Percentiles rank a stretch among this genome's conserved stretches.
Conservation (phyloP, 2,329 filamentous ascomycete genomes). For the Metarhizium album region DNA sequence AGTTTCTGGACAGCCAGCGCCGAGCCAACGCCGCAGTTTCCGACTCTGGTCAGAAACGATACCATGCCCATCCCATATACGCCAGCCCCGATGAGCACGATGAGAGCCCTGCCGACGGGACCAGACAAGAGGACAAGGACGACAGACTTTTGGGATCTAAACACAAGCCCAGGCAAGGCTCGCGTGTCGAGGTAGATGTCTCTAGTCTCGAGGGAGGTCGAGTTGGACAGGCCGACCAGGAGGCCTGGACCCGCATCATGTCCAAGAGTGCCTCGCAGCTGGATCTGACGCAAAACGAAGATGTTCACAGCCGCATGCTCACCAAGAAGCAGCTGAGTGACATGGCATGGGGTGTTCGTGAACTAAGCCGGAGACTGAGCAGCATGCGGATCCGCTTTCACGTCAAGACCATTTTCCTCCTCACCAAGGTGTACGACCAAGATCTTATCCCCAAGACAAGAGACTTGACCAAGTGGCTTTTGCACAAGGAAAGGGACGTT, state of each 20-base stretch:
- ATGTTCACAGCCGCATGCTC: slow-evolving; percentile 58
- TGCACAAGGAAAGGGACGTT: slow-evolving; percentile 56
- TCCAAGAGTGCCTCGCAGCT: slow-evolving; percentile 30
- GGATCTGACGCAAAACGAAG: slow-evolving; percentile 25
- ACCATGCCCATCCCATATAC: slow-evolving; percentile 18
- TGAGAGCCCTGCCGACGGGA: slow-evolving; percentile 9
- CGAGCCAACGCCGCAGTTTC: slow-evolving; percentile 18
- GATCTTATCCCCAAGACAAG: slow-evolving; percentile 67
- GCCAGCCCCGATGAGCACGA: slow-evolving; percentile 10
- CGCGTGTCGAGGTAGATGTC: slow-evolving; percentile 25
- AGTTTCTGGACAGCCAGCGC: slow-evolving; percentile 49
- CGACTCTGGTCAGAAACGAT: slow-evolving; percentile 17
- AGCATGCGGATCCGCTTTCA: slow-evolving; percentile 74
- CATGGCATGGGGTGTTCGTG: slow-evolving; percentile 92
- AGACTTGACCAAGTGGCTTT: slow-evolving; percentile 69
- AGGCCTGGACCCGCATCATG: slow-evolving; percentile 41
- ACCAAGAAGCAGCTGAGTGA: slow-evolving; percentile 93
- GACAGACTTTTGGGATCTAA: slow-evolving; percentile 15
- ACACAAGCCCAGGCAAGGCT: slow-evolving; percentile 10
- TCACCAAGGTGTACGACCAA: slow-evolving; percentile 87
- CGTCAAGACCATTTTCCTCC: slow-evolving; percentile 72
- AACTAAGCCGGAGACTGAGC: slow-evolving; percentile 76
- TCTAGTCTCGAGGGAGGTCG: slow-evolving; percentile 29
- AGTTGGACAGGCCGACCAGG: slow-evolving; percentile 46
- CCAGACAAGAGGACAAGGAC: slow-evolving; percentile 11